Base-by-base conservation (phyloP, 345 rosid species). In the Iberis pinnata region DNA sequence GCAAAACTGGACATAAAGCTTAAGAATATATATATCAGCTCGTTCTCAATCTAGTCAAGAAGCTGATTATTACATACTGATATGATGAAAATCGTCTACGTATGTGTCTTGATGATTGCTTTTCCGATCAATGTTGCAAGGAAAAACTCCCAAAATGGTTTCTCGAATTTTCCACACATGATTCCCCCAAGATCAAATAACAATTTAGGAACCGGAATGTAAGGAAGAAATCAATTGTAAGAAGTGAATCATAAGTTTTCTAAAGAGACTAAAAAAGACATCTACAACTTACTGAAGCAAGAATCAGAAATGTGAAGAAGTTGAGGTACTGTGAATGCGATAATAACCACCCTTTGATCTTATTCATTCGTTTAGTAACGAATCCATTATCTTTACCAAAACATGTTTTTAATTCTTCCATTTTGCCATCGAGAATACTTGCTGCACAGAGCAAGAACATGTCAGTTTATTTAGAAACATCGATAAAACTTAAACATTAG, bases 131-230 rank as follows among this genome's bases (percentile, higher is more conserved):
- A 65, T 0, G 97, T 89, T 32, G 97, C 83, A 43, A 86, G 65
- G 63, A 89, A 89, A 67, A 89, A 89, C 63, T 81, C 77, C 97
- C 95, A 83, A 66, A 89, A 89, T 2, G 88, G 77, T 61, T 85
- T 73, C 55, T 88, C 95, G 17, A 89, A 80, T 73, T 89, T 95
- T 56, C 97, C 97, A 27, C 97, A 85, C 95, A 89, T 85, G 24
- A 85, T 85, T 66, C 95, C 93, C 54, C 95, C 97, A 64, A 89
- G 97, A 76, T 89, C 97, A 48, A 89, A 89, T n/a, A 89, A 78
- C 46, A 95, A 95, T 66, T 89, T 89, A 51, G 97, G 95, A 55
- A 86, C 97, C 97, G 86, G 55, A 36, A 59, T 26, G 40, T 15
- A 35, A 32, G 18, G 44, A 53, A 49, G 12, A 18, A 17, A 3